Percentiles rank a stretch among this genome's conserved stretches.
Conservation (phyloP, 208 protist species). For the Porcisia hertigi region DNA sequence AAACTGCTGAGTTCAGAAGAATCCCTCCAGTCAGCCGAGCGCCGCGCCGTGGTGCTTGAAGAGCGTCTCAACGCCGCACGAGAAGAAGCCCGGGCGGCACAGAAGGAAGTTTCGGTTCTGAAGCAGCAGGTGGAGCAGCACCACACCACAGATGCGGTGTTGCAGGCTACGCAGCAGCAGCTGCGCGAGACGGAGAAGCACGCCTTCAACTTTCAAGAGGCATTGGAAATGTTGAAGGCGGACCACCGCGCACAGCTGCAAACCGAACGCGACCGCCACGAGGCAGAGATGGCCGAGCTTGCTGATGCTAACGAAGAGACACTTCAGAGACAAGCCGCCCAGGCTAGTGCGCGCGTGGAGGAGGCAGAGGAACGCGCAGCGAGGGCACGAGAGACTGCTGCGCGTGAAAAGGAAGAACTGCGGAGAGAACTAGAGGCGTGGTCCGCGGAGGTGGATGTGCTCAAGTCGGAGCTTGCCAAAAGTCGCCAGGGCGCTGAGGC, state of each 20-base stretch:
- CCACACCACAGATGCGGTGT: conserved; percentile 10
- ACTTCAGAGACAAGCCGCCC: neutral
- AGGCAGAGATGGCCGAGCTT: conserved; percentile 12
- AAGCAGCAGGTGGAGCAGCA: conserved; percentile 16
- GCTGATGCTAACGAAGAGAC: conserved; percentile 10
- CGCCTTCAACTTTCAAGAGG: conserved; percentile 26
- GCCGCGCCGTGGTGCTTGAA: conserved; percentile 19
- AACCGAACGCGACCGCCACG: conserved; percentile 10
- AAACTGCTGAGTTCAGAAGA: conserved; percentile 17
- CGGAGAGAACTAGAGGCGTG: conserved; percentile 27
- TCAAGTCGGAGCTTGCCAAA: conserved; percentile 7
- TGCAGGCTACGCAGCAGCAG: conserved; percentile 26
- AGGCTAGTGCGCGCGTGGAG: neutral
- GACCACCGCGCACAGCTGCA: conserved; percentile 16
- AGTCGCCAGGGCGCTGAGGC: conserved; percentile 10
- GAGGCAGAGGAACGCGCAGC: conserved; percentile 15
- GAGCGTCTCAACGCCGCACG: conserved; percentile 22
- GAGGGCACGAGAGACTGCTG: conserved; percentile 9
- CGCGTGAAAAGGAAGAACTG: conserved; percentile 26
- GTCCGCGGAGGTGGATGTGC: conserved; percentile 20
- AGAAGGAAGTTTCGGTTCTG: conserved; percentile 18
- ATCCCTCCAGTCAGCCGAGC: conserved; percentile 10
- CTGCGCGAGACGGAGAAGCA: conserved; percentile 28
- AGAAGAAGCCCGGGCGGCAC: conserved; percentile 25
- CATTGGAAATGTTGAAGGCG: conserved; percentile 14